Conservation (phyloP, 148 eudicot species). For the Rhododendron ferrugineum region DNA sequence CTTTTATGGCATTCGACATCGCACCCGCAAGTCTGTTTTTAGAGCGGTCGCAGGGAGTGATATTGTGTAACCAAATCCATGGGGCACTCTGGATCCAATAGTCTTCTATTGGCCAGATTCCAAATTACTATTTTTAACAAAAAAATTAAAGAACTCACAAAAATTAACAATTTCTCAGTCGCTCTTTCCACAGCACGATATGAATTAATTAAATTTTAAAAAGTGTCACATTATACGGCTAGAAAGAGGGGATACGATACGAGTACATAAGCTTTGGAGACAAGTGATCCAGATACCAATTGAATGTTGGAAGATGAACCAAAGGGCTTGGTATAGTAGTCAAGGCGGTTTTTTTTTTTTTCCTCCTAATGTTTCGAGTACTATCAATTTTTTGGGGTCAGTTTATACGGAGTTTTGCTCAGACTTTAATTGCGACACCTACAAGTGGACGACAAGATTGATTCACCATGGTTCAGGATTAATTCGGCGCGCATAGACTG, state of each 20-base stretch:
- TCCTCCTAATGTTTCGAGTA: not conserved
- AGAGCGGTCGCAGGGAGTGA: no score
- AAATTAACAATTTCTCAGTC: not conserved
- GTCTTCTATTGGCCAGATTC: not conserved
- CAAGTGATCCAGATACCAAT: not conserved
- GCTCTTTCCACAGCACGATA: not conserved
- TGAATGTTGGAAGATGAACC: not conserved
- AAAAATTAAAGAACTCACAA: not conserved
- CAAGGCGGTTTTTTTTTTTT: no score
- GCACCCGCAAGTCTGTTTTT: no score
- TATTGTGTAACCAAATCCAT: no score
- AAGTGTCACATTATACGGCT: not conserved
- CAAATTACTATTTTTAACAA: no score
- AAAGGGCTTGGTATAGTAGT: not conserved
- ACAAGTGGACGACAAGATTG: rapidly evolving
- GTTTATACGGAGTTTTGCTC: not conserved
- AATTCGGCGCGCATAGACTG: not conserved
- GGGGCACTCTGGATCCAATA: no score
- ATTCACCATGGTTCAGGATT: not conserved
- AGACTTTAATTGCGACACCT: not conserved
- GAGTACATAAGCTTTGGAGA: not conserved
- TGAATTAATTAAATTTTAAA: not conserved
- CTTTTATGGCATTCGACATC: no score
- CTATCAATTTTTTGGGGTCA: not conserved
- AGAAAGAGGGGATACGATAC: not conserved